phyloP scores from a whole-genome alignment of 495 filamentous ascomycete genomes.

The Penicillium diatomitis region DNA sequence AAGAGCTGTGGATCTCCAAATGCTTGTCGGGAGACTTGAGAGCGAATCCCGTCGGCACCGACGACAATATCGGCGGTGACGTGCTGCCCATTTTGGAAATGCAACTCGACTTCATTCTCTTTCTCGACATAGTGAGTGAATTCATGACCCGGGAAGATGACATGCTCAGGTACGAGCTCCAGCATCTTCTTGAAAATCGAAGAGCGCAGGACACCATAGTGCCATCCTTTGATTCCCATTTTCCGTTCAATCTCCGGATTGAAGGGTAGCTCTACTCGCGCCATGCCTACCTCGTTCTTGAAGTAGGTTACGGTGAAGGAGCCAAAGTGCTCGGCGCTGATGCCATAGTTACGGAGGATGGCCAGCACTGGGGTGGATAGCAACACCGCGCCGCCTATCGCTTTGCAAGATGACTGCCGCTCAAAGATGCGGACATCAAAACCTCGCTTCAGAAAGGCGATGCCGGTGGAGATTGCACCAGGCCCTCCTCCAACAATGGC shows the following conservation, averaged over 20 bases:
- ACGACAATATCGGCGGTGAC: conserved; percentile 11
- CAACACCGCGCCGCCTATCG: conserved; percentile 6
- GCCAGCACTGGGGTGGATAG: conserved; percentile 5
- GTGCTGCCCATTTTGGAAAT: conserved; percentile 4
- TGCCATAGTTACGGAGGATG: conserved; percentile 5
- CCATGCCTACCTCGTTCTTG: neutral
- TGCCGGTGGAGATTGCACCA: conserved; percentile 3
- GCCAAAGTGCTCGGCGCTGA: neutral
- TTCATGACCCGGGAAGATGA: conserved; percentile 7
- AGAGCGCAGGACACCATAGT: conserved; percentile 13
- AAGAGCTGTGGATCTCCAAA: conserved; percentile 11
- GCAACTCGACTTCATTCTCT: conserved; percentile 2
- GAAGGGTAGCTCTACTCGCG: conserved; percentile 11
- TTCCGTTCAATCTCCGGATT: conserved; percentile 7
- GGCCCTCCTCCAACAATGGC: conserved; percentile 8
- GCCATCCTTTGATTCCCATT: conserved; percentile 17
- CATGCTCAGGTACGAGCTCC: conserved; percentile 5
- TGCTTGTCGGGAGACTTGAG: conserved; percentile 8
- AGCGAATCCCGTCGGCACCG: conserved; percentile 13
- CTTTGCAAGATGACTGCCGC: conserved; percentile 4
- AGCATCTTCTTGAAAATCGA: conserved; percentile 13
- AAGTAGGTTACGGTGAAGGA: conserved; percentile 9
- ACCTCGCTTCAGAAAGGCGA: conserved; percentile 6
- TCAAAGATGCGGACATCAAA: conserved; percentile 7
- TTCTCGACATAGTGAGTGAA: conserved; percentile 3